Evolutionary conservation across 2,329 filamentous ascomycete genomes (phyloP), one percentile per base, ranked within the genome.

Genomic region (Cercospora canescens): DNA sequence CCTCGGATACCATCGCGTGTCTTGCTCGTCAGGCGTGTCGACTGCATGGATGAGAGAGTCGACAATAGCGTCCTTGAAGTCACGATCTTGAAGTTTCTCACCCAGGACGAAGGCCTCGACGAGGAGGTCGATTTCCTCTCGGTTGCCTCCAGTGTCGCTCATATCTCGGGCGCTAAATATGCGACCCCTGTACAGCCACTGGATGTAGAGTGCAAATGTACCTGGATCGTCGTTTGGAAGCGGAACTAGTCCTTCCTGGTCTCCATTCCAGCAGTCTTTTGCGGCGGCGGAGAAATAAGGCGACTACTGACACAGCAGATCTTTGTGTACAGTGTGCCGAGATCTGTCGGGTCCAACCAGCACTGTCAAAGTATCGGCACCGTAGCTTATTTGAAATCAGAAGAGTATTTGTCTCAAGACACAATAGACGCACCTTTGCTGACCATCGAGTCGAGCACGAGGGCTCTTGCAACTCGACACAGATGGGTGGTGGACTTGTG

Each of bases 21-120:
- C 26, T 6, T 60, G 35, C 18, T 8, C 18, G 6, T 6, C 16
- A 6, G n/a, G n/a, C 8, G 57, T 48, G n/a, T 32, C 26, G 57
- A 24, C 52, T 26, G 59, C 14, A 24, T 35, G n/a, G 50, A 69
- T 41, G 16, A 68, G 14, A 32, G 60, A 60, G 41, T 69, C 65
- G 32, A 68, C 50, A 8, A 65, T 37, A 4, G 57, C 62, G 32
- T 69, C 63, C 21, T 63, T 63, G 64, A 67, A 71, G 50, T 50
- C 54, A n/a, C 28, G 26, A 24, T 70, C 68, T 62, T 71, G 69
- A n/a, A 70, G 30, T 32, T 67, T 70, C 5, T 70, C 69, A 4
- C 67, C 68, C 21, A 71, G 58, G 11, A 65, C 26, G 28, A 65
- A 69, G 18, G 37, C 55, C 1, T 45, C 52, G 16, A 62, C 39